Percentiles rank a stretch among this genome's conserved stretches.
Conservation (phyloP, 1,284 basidiomycete genomes). For the Cystobasidiaceae sp. region DNA sequence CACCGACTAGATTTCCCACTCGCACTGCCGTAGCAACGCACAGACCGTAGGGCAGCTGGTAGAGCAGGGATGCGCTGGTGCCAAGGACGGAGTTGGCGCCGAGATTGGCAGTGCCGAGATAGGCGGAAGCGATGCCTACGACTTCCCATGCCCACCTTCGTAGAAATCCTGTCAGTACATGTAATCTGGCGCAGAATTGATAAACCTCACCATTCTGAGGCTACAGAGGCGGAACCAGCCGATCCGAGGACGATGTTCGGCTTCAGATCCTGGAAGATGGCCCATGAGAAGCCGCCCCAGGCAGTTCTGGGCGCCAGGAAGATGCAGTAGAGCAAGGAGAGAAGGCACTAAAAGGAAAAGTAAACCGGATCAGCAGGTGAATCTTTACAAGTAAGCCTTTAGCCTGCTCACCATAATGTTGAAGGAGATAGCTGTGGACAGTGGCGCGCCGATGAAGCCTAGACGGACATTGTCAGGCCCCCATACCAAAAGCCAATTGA, state of each 20-base stretch:
- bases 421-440: constrained; percentile 82
- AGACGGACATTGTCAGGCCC: constrained; percentile 56
- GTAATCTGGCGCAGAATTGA: constrained; percentile 40
- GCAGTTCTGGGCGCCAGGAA: constrained; percentile 70
- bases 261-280: constrained; percentile 65
- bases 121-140: constrained; percentile 33
- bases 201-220: constrained; percentile 86
- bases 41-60: constrained; percentile 48
- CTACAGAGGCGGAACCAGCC: constrained; percentile 58
- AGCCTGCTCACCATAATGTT: constrained; percentile 62
- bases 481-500: constrained; percentile 72
- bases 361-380: not conserved
- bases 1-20: constrained; percentile 47
- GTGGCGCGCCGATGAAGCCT: constrained; percentile 88
- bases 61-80: constrained; percentile 39
- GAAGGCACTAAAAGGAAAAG: constrained; percentile 44
- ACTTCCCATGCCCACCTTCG: constrained; percentile 14
- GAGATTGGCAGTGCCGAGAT: constrained; percentile 53
- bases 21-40: constrained; percentile 47
- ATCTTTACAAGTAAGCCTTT: constrained; percentile 33
- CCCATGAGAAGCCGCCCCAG: constrained; percentile 71
- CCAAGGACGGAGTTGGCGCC: constrained; percentile 53
- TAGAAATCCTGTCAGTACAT: not conserved
- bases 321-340: constrained; percentile 66
- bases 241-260: constrained; percentile 68